Conservation (phyloP, 2,329 filamentous ascomycete genomes). For the Fonsecaea nubica region DNA sequence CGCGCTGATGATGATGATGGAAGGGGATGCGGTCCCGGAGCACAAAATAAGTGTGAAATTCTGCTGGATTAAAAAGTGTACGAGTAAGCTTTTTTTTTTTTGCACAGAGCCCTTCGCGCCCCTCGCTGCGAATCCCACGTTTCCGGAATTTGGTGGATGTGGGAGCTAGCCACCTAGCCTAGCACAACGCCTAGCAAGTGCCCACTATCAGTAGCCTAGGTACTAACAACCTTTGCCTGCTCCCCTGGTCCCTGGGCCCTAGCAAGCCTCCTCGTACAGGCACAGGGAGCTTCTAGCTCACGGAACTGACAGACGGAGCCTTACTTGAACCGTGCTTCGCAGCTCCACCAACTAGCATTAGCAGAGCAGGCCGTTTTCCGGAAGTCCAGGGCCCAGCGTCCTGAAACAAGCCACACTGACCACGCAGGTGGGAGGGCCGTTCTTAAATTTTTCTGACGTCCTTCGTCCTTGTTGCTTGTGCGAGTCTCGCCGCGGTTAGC, state of each 20-base stretch:
- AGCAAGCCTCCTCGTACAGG: not conserved
- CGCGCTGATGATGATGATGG: not conserved
- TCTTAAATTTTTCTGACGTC: constrained; percentile 25
- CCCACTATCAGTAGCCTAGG: constrained; percentile 4
- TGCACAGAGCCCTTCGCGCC: not conserved
- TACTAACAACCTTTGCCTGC: not conserved
- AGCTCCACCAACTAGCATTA: constrained; percentile 13
- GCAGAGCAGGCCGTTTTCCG: constrained; percentile 13
- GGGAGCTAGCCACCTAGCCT: not conserved
- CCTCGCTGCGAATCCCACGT: constrained; percentile 25
- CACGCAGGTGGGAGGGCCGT: constrained; percentile 15
- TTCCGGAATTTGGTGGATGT: constrained; percentile 26
- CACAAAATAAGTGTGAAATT: not conserved
- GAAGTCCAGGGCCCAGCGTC: constrained; percentile 23
- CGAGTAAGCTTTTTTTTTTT: not conserved
- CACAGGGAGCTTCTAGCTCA: constrained; percentile 17
- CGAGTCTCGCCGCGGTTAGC: constrained; percentile 32
- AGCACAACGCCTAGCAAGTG: not conserved
- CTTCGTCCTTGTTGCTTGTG: constrained; percentile 20
- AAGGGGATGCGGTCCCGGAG: constrained; percentile 6
- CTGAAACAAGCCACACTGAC: constrained; percentile 35
- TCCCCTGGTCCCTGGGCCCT: not conserved
- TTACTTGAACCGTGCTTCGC: constrained; percentile 17
- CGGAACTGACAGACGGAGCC: constrained; percentile 17
- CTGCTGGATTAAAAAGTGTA: not conserved